Evolutionary conservation across 306 rosid species (phyloP), one percentile per base, ranked within the genome.

Genomic region (Cucumis cinereus): DNA sequence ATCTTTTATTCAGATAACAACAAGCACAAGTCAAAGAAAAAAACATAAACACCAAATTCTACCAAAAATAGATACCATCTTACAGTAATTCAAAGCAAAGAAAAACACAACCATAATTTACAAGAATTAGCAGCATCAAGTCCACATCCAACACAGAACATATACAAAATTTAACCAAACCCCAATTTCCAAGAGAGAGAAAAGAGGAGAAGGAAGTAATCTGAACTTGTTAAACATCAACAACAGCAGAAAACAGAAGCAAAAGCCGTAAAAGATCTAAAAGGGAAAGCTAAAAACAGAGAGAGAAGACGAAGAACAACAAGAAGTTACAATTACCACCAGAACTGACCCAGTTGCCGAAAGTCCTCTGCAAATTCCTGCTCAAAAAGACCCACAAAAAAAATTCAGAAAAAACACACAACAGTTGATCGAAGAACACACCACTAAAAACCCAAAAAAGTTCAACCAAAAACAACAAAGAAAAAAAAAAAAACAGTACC

Each of bases 371-470:
- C 10, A 38, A 66, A 66, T 66, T 40, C 41, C 33, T 40, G 53
- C 73, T 40, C 19, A 66, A 66, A 66, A 66, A 66, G 53, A 35
- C 71, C 41, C 71, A 19, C 47, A 63, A 63, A 63, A 63, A 63
- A 35, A 30, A 14, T 36, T 63, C 71, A 35, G 71, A 66, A 10
- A n/a, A 36, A 63, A 17, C 7, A 15, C 23, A 64, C 15, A 24
- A 66, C 73, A 38, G 30, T 66, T 38, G 52, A 66, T 66, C 33
- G 38, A 68, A 43, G 74, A 68, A 68, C 36, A 68, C 12, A 7
- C 55, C 35, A 41, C 33, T 43, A 43, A 68, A 68, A 66, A 20
- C 52, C 52, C 72, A n/a, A 5, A n/a, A 66, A 66, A 20, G 72
- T 19, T 35, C 2, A 66, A 43, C 36, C 19, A 10, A 66, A 20